Evolutionary conservation across 2,329 filamentous ascomycete genomes (phyloP).

Genomic region (Monosporascus cannonballus): DNA sequence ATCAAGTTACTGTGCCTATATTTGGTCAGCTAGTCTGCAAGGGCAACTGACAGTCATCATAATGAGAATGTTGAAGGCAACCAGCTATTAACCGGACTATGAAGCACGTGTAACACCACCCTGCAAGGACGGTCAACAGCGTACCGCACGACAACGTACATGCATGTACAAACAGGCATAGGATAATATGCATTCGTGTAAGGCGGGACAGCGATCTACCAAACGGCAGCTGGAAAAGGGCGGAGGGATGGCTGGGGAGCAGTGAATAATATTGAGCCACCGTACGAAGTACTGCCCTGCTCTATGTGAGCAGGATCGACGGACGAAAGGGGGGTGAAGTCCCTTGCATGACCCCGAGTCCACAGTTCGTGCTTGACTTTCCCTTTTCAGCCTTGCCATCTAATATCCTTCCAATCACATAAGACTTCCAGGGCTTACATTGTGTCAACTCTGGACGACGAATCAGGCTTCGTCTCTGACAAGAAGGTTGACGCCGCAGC

Average conservation of each 20-base stretch:
- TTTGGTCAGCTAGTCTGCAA: no score
- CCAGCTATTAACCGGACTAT: background rate
- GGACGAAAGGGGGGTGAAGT: background rate
- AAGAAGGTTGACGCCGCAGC: background rate
- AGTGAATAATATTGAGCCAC: background rate
- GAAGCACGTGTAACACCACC: background rate
- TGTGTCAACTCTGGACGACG: background rate
- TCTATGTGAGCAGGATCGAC: background rate
- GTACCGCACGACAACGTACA: background rate
- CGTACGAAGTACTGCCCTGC: background rate
- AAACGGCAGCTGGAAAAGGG: background rate
- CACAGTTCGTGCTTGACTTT: background rate
- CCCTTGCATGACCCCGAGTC: background rate
- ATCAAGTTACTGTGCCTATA: no score
- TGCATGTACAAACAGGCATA: background rate
- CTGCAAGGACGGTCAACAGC: background rate
- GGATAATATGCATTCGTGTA: background rate
- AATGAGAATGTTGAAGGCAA: no score
- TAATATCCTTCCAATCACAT: background rate
- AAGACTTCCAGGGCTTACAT: background rate
- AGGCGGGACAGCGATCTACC: background rate
- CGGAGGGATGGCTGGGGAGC: background rate
- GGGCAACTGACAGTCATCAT: no score
- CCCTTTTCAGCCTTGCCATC: background rate
- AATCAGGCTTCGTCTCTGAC: background rate